A percentile compares a stretch with the other conserved stretches of the same genome.
These are phyloP conservation scores for Skeletonema grethae DNA, from an alignment of 108 stramenopile genomes.

Conservation along the genomic window DNA sequence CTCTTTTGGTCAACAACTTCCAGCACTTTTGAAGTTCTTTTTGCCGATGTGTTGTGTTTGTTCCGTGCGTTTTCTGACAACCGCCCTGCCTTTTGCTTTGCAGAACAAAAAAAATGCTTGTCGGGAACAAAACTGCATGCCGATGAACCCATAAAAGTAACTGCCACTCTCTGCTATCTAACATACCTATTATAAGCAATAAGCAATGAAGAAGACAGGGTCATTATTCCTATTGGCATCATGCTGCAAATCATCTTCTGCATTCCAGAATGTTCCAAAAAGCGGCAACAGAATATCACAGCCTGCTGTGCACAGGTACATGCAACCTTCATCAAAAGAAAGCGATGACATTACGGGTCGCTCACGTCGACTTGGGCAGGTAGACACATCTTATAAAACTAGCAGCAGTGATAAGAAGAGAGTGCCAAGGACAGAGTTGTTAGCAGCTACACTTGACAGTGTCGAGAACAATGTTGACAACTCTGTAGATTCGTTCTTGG, in stretches of 20 bases:
- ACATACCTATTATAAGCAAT: no score
- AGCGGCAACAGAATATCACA: background rate
- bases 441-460: constrained; percentile 26
- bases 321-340: constrained; percentile 1
- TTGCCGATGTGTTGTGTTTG: no score
- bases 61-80: no score
- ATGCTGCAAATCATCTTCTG: background rate
- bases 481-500: background rate
- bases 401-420: background rate
- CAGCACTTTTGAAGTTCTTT: background rate
- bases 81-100: no score
- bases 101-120: no score
- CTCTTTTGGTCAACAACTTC: background rate
- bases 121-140: no score
- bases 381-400: background rate
- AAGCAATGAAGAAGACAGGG: background rate
- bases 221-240: background rate
- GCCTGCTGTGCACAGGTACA: background rate
- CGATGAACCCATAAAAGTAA: no score
- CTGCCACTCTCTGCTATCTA: no score
- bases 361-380: background rate
- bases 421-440: constrained; percentile 5
- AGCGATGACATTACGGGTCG: background rate
- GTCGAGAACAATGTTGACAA: background rate
- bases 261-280: background rate